phyloP scores from a whole-genome alignment of 2,329 filamentous ascomycete genomes.

The Fusarium tupiense region DNA sequence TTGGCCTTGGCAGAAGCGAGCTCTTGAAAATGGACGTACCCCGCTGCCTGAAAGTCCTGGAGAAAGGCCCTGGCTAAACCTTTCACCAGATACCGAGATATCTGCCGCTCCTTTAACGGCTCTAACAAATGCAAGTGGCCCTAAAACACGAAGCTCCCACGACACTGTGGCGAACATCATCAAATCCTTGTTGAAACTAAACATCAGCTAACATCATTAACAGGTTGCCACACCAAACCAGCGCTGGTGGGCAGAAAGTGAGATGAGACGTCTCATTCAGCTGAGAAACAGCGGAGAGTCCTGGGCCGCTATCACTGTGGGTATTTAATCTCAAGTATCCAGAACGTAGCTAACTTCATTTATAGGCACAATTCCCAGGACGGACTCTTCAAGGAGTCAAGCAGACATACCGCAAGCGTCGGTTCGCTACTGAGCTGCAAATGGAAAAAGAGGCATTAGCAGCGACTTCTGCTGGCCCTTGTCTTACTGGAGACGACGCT shows the following conservation, averaged over 20 bases:
- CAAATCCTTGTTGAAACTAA: background rate
- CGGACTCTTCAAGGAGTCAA: slow-evolving; percentile 2
- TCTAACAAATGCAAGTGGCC: too few relatives aligned
- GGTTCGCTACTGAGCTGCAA: background rate
- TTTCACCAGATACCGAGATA: too few relatives aligned
- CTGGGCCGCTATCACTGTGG: background rate
- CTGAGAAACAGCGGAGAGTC: background rate
- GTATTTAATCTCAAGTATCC: fast-evolving
- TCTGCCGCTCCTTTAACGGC: background rate
- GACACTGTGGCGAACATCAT: fast-evolving
- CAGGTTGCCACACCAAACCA: background rate
- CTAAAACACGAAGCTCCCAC: too few relatives aligned
- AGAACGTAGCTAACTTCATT: background rate
- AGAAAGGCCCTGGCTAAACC: background rate
- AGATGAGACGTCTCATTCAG: slow-evolving; percentile 3
- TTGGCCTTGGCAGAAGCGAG: slow-evolving; percentile 2
- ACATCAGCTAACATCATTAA: background rate
- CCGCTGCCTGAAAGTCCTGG: slow-evolving; percentile 6
- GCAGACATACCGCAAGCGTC: slow-evolving; percentile 16
- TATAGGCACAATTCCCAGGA: background rate
- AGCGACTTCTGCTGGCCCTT: background rate
- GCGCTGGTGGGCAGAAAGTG: slow-evolving; percentile 10
- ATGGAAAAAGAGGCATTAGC: background rate
- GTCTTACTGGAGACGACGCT: too few relatives aligned
- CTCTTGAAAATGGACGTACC: background rate